Evolutionary conservation across 306 rosid species (phyloP).

Genomic region (Phaseolus lunatus): DNA sequence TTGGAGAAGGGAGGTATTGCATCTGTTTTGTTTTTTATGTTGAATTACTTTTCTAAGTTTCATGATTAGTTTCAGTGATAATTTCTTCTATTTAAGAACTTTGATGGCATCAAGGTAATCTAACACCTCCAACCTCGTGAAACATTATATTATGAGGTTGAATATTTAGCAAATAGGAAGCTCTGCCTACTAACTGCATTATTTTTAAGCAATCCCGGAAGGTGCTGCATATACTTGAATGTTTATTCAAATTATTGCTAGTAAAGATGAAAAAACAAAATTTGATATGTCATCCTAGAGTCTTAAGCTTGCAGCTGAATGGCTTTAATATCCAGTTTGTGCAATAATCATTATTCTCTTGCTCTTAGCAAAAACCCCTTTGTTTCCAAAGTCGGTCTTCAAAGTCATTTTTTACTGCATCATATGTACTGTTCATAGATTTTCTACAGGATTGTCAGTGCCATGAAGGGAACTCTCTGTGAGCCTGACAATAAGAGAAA

Average conservation of each 20-base stretch:
- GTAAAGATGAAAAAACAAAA: not conserved
- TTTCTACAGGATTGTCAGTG: slow-evolving; percentile 51
- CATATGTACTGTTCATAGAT: not conserved
- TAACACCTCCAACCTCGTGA: not conserved
- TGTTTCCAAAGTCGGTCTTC: not conserved
- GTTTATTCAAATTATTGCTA: slow-evolving; percentile 8
- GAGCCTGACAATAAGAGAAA: slow-evolving; percentile 38
- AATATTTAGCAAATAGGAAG: slow-evolving; percentile 8
- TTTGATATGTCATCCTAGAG: not conserved
- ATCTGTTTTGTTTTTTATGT: slow-evolving; percentile 27
- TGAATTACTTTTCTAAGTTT: slow-evolving; percentile 17
- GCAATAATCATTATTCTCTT: not conserved
- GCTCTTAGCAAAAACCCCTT: not conserved
- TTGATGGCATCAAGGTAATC: slow-evolving; percentile 7
- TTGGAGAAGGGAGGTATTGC: slow-evolving; percentile 65
- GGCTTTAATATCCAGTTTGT: not conserved
- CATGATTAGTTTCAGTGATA: not conserved
- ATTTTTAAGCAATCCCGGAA: not conserved
- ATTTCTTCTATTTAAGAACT: not conserved
- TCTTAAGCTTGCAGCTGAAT: not conserved
- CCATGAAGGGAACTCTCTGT: slow-evolving; percentile 43
- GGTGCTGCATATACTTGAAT: not conserved
- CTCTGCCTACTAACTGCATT: not conserved
- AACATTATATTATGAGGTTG: slow-evolving; percentile 2
- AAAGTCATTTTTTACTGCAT: not conserved